A percentile compares a stretch with the other conserved stretches of the same genome.
These are phyloP conservation scores for Rhodotorula toruloides DNA, from an alignment of 768 basidiomycete species.

Conservation along the genomic window DNA sequence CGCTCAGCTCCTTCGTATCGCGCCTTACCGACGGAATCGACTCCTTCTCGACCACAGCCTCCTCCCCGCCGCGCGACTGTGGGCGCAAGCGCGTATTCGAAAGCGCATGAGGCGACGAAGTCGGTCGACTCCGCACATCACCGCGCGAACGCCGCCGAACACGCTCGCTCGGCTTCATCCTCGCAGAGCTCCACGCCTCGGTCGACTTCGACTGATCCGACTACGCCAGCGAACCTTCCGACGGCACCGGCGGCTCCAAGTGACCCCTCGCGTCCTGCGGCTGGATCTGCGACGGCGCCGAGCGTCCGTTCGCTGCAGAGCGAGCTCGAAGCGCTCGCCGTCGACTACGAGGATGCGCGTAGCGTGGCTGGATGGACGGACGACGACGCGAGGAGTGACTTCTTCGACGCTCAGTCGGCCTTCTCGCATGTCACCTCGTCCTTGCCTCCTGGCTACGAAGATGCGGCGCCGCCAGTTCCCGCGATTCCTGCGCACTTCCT, in stretches of 20 bases:
- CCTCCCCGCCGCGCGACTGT: neutral
- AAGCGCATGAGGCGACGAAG: neutral
- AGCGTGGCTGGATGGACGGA: neutral
- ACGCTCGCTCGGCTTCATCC: too few relatives aligned
- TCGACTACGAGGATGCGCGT: neutral
- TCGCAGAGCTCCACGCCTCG: too few relatives aligned
- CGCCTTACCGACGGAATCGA: too few relatives aligned
- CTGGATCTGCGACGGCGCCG: too few relatives aligned
- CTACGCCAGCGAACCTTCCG: too few relatives aligned
- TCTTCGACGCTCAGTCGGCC: slow-evolving; percentile 14
- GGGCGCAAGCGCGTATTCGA: neutral
- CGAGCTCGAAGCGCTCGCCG: neutral
- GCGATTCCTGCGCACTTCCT: neutral
- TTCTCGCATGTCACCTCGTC: slow-evolving; percentile 27
- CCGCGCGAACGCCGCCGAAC: too few relatives aligned
- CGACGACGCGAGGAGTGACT: slow-evolving; percentile 17
- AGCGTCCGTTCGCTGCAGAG: neutral
- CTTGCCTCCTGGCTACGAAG: slow-evolving; percentile 11
- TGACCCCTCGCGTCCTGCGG: too few relatives aligned
- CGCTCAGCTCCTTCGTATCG: neutral
- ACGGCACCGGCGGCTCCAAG: too few relatives aligned
- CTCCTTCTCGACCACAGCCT: neutral
- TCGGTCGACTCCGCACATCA: neutral
- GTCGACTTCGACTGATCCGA: too few relatives aligned
- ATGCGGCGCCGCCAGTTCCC: slow-evolving; percentile 5